These are phyloP conservation scores for Suillus placidus DNA, from an alignment of 768 basidiomycete species.

Conservation along the genomic window DNA sequence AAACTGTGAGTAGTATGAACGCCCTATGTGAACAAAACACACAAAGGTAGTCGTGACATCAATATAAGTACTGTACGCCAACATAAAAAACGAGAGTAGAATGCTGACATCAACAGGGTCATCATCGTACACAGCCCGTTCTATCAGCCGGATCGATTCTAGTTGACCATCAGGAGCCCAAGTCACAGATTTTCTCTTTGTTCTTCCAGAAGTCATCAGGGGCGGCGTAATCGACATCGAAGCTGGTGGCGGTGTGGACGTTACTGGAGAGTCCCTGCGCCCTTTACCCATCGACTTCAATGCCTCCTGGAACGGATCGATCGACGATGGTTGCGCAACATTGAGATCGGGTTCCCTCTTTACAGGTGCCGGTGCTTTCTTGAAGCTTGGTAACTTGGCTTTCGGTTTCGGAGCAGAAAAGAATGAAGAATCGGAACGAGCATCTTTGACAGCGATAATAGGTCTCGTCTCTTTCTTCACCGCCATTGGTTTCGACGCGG, in stretches of 20 bases:
- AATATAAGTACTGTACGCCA: slow-evolving; percentile 48
- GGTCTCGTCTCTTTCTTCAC: slow-evolving; percentile 63
- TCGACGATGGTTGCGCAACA: slow-evolving; percentile 73
- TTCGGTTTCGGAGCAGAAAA: slow-evolving; percentile 88
- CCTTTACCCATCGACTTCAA: slow-evolving; percentile 73
- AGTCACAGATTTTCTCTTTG: slow-evolving; percentile 76
- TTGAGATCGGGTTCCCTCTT: slow-evolving; percentile 60
- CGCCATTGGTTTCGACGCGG: slow-evolving; percentile 31
- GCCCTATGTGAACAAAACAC: slow-evolving; percentile 58
- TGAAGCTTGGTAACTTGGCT: slow-evolving; percentile 83
- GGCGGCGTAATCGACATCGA: slow-evolving; percentile 35
- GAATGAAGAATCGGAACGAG: slow-evolving; percentile 85
- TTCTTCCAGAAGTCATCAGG: slow-evolving; percentile 45
- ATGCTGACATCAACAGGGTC: slow-evolving; percentile 84
- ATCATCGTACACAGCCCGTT: slow-evolving; percentile 87
- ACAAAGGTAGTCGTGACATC: slow-evolving; percentile 43
- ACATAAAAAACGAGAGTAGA: slow-evolving; percentile 42
- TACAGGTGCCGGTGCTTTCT: slow-evolving; percentile 61
- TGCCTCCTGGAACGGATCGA: slow-evolving; percentile 82
- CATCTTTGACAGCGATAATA: slow-evolving; percentile 58
- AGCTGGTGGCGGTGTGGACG: slow-evolving; percentile 56
- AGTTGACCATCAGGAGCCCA: slow-evolving; percentile 79
- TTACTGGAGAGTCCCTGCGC: slow-evolving; percentile 63
- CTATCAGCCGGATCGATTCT: slow-evolving; percentile 77
- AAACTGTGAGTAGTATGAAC: slow-evolving; percentile 68